phyloP scores from a whole-genome alignment of 164 flowering plant species.

The Echeveria elegans region DNA sequence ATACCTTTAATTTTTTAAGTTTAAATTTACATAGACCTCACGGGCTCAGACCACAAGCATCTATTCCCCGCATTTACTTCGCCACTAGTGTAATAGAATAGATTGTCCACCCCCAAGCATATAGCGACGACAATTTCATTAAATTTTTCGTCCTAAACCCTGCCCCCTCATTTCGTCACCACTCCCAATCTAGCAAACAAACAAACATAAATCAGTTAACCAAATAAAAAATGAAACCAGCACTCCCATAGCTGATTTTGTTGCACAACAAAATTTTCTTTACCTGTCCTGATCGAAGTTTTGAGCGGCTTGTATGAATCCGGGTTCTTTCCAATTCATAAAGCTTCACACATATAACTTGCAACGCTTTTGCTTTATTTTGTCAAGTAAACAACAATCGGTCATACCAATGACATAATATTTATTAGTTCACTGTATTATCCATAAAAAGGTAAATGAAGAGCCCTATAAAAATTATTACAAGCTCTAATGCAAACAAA shows the following conservation, averaged over 20 bases:
- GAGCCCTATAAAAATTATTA: no score
- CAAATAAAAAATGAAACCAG: neutral
- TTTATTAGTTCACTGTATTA: neutral
- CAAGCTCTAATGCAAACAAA: neutral
- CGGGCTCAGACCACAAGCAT: no score
- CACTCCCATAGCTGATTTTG: neutral
- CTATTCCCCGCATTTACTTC: no score
- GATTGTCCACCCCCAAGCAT: no score
- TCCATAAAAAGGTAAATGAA: neutral
- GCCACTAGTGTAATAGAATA: no score
- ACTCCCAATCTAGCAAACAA: constrained; percentile 80
- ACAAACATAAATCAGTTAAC: neutral
- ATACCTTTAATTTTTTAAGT: no score
- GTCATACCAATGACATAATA: neutral
- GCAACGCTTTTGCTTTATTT: constrained; percentile 95
- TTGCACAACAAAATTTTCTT: neutral
- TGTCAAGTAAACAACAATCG: constrained; percentile 15
- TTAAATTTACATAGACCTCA: no score
- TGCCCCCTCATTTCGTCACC: no score
- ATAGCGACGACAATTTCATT: no score
- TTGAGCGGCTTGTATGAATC: constrained; percentile 51
- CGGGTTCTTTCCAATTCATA: constrained; percentile 81
- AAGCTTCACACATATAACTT: constrained; percentile 75
- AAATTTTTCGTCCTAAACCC: no score
- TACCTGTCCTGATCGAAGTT: constrained; percentile 89